A percentile compares a stretch with the other conserved stretches of the same genome.
Evolutionary conservation across 2,329 filamentous ascomycete genomes (phyloP).

Genomic region (Lachnellula cervina): DNA sequence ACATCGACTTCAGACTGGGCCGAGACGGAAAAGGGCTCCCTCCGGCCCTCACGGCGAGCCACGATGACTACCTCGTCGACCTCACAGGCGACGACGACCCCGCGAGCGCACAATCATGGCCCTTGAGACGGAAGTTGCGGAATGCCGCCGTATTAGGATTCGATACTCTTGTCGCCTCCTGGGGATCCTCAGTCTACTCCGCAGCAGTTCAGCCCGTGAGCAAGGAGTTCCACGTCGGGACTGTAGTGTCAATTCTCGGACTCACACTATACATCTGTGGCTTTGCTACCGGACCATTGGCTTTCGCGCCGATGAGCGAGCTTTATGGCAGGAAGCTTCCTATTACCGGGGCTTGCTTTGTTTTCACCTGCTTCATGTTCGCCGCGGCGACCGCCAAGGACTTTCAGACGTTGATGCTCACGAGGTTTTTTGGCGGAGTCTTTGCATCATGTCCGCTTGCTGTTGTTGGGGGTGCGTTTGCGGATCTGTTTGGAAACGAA

Average conservation of each 20-base stretch:
- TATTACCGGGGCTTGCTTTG: constrained; percentile 5
- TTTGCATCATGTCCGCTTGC: constrained; percentile 46
- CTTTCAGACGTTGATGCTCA: constrained; percentile 47
- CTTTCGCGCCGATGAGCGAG: constrained; percentile 14
- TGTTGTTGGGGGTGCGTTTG: constrained; percentile 53
- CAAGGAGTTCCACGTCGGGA: constrained; percentile 34
- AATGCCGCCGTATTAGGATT: constrained; percentile 6
- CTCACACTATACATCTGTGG: constrained; percentile 40
- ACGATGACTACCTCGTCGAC: constrained; percentile 10
- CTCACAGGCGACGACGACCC: constrained; percentile 7
- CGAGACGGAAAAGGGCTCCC: not conserved
- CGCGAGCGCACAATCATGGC: constrained; percentile 11
- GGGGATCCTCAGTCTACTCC: constrained; percentile 25
- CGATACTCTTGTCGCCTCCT: constrained; percentile 8
- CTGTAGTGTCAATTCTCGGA: constrained; percentile 37
- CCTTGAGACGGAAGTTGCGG: not conserved
- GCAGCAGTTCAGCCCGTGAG: constrained; percentile 35
- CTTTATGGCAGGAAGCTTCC: constrained; percentile 13
- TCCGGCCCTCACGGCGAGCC: not conserved
- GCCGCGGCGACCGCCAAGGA: constrained; percentile 49
- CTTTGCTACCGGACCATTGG: constrained; percentile 21
- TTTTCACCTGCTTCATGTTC: constrained; percentile 50
- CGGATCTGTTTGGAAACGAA: constrained; percentile 56
- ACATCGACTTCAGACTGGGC: not conserved
- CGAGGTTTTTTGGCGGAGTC: constrained; percentile 48